phyloP scores from a whole-genome alignment of 768 basidiomycete genomes.

The Boletus eberwhitei region DNA sequence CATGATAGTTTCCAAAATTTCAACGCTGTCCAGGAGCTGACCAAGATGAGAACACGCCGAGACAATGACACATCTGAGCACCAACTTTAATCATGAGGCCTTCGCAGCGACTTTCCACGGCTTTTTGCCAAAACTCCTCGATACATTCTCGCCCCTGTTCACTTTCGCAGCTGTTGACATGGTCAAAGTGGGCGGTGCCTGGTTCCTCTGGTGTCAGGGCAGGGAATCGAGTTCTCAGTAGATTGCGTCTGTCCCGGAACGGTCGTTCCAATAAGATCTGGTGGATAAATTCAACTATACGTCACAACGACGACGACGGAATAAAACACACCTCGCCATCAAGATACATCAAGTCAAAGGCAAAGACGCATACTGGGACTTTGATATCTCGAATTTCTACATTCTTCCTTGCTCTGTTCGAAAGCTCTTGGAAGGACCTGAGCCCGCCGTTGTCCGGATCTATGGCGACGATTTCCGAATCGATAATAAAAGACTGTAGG shows the following conservation, averaged over 20 bases:
- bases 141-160: constrained; percentile 57
- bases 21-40: constrained; percentile 65
- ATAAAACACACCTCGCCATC: constrained; percentile 64
- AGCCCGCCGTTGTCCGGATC: constrained; percentile 60
- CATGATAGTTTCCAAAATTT: constrained; percentile 32
- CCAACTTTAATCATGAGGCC: constrained; percentile 91
- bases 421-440: constrained; percentile 83
- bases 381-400: constrained; percentile 72
- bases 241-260: constrained; percentile 65
- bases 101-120: constrained; percentile 76
- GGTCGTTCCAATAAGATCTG: constrained; percentile 66
- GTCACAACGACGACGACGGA: neutral
- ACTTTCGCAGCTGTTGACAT: constrained; percentile 73
- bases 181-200: constrained; percentile 59
- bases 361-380: constrained; percentile 78
- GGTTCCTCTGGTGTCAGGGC: constrained; percentile 43
- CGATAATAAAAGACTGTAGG: constrained; percentile 68
- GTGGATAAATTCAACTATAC: constrained; percentile 1
- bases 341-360: constrained; percentile 86
- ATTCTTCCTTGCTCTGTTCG: constrained; percentile 80
- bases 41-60: constrained; percentile 6
- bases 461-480: constrained; percentile 86
- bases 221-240: constrained; percentile 64
- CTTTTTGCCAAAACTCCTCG: constrained; percentile 71
- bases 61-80: neutral